phyloP scores from a whole-genome alignment of 2,329 filamentous ascomycete genomes.

The Epichloe baconii region DNA sequence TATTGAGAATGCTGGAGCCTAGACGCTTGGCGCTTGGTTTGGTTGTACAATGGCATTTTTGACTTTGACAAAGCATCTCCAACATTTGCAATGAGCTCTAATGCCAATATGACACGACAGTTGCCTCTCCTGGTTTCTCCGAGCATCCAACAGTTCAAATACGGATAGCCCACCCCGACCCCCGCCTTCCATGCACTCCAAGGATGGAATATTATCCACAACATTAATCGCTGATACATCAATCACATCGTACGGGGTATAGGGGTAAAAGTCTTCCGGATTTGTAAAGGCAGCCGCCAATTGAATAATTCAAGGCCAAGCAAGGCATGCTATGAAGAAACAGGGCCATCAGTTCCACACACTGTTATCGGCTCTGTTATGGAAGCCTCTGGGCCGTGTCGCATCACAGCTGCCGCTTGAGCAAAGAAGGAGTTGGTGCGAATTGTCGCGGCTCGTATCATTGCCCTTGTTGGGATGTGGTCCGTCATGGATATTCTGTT shows the following conservation, averaged over 20 bases:
- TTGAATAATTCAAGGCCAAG: neutral
- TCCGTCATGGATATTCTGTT: slow-evolving; percentile 20
- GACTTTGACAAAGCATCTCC: too few species aligned
- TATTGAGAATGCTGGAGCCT: neutral
- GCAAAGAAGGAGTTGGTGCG: slow-evolving; percentile 28
- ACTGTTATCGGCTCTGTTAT: slow-evolving; percentile 6
- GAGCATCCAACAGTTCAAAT: too few species aligned
- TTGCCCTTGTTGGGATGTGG: slow-evolving; percentile 17
- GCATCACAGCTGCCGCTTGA: slow-evolving; percentile 19
- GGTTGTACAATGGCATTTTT: too few species aligned
- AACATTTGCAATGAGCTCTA: neutral
- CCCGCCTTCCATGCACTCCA: too few species aligned
- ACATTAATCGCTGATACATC: neutral
- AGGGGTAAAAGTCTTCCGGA: neutral
- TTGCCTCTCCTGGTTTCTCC: neutral
- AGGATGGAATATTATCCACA: neutral
- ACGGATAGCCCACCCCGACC: too few species aligned
- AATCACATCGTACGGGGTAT: neutral
- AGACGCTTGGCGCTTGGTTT: neutral
- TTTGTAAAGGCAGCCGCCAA: neutral
- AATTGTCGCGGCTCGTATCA: slow-evolving; percentile 23
- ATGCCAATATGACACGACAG: neutral
- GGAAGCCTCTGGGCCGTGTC: slow-evolving; percentile 10
- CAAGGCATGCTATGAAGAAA: neutral
- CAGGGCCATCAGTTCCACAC: slow-evolving; percentile 5